phyloP scores from a whole-genome alignment of 495 filamentous ascomycete species.

The Podospora tetraspora region DNA sequence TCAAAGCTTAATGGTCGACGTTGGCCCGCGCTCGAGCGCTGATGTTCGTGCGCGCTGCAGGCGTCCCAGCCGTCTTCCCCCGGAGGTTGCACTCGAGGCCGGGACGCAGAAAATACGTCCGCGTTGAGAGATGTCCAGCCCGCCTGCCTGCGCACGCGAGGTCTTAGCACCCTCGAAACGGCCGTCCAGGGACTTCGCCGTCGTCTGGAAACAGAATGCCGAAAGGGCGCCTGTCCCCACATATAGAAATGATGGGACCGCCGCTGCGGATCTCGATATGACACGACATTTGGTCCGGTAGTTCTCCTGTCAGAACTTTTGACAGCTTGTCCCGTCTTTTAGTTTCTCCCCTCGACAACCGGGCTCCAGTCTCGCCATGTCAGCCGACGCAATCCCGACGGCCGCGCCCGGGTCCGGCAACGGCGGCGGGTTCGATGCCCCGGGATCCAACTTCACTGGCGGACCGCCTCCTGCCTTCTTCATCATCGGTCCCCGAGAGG shows the following conservation, averaged over 20 bases:
- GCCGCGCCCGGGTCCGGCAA: neutral
- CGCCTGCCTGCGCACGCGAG: neutral
- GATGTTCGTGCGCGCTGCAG: neutral
- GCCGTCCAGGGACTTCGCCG: neutral
- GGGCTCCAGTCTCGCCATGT: neutral
- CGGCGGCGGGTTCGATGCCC: neutral
- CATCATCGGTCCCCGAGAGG: neutral
- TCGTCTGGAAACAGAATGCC: neutral
- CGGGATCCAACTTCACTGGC: neutral
- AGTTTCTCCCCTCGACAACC: neutral
- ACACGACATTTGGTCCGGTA: neutral
- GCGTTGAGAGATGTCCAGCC: neutral
- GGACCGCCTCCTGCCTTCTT: neutral
- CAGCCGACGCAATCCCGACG: neutral
- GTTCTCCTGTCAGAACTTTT: neutral
- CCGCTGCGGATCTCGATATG: neutral
- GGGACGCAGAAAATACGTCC: neutral
- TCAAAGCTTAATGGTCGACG: neutral
- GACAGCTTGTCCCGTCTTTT: neutral
- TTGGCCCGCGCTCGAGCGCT: neutral
- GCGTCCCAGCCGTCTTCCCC: neutral
- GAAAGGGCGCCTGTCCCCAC: neutral
- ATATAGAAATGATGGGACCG: neutral
- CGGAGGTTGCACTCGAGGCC: neutral
- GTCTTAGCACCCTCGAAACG: neutral